Conservation (phyloP, 345 rosid species). For the Brassica napus region Da-Ae NC_063449.1:9622501-9623000, state of each 20-base stretch:
- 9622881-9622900: conserved; percentile 29
- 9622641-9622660: no score
- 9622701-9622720: background rate
- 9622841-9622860: background rate
- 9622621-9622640: no score
- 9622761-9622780: background rate
- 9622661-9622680: no score
- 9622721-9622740: conserved; percentile 16
- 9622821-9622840: conserved; percentile 8
- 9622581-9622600: no score
- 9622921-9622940: background rate
- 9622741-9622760: conserved; percentile 5
- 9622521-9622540: no score
- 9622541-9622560: no score
- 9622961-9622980: conserved; percentile 8
- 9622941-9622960: background rate
- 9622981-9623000: conserved; percentile 10
- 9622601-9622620: no score
- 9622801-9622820: conserved; percentile 3
- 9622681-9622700: no score
- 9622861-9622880: background rate
- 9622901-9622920: conserved; percentile 8
- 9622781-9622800: background rate
- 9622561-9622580: no score
- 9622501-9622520: no score